Evolutionary conservation across 1,139 yeast species (phyloP), one percentile per base, ranked within the genome.

Genomic region (Candida sanyaensis): DNA sequence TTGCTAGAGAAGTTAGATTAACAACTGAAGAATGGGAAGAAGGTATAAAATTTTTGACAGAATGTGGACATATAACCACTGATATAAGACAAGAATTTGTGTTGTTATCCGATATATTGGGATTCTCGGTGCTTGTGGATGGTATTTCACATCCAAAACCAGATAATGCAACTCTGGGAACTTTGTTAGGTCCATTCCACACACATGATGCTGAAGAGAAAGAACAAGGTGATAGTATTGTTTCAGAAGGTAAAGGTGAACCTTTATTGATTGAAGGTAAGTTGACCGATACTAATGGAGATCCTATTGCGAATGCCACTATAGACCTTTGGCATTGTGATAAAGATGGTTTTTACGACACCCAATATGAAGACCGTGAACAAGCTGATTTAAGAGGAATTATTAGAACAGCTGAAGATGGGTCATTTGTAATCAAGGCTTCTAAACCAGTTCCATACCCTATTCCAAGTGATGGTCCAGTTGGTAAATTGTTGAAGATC

Each of bases 401-500:
- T 36, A 57, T 66, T 36, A 50, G 45, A 43, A 61, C 72, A 3
- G 58, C 59, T 32, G 50, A 47, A 11, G 61, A 65, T 40, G 75
- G 75, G 9, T 47, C 57, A 31, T 68, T 61, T 49, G 49, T 58
- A 31, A 63, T 63, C 43, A 56, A 63, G 43, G 68, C 68, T 30
- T 58, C 69, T 21, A 60, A 59, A 28, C 75, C 75, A 6, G 69
- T 68, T 6, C 59, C 73, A 28, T 69, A 69, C 47, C 72, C 74
- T 12, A 69, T 69, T 48, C 75, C 74, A 10, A 66, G 65, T 51
- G 74, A 69, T 55, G 75, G 75, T 2, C 75, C 75, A 3, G 74
- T 68, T 8, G 75, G 75, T 12, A 54, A 58, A 41, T 51, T 69
- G 43, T 58, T 69, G 46, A 55, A 62, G 43, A 46, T 51, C 26